Percentiles rank a stretch among this genome's conserved stretches.
These are phyloP conservation scores for Leptographium radiaticola DNA, from an alignment of 2,329 filamentous ascomycete species.

Conservation along the genomic window DNA sequence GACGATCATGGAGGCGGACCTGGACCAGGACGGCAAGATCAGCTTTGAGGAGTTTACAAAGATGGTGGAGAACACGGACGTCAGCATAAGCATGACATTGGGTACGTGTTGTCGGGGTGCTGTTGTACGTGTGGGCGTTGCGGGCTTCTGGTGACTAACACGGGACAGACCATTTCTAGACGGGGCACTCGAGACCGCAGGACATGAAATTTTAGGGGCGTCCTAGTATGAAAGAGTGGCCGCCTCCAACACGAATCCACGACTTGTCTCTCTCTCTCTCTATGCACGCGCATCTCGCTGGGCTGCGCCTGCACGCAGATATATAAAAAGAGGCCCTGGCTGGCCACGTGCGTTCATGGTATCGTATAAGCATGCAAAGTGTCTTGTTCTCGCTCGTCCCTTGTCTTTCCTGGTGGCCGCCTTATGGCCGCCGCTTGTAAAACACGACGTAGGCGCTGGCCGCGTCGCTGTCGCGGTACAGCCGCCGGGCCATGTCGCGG, in stretches of 20 bases:
- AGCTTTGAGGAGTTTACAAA: constrained; percentile 98
- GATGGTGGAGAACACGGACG: constrained; percentile 93
- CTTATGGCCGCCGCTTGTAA: constrained; percentile 9
- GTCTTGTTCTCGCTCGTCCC: neutral
- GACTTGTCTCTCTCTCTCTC: too few relatives aligned
- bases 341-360: neutral
- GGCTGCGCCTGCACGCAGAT: too few relatives aligned
- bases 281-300: too few relatives aligned
- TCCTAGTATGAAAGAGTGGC: too few relatives aligned
- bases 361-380: neutral
- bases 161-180: neutral
- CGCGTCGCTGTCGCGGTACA: constrained; percentile 10
- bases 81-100: constrained; percentile 63
- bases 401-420: neutral
- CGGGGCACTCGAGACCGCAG: neutral
- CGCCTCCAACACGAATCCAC: too few relatives aligned
- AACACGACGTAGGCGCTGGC: constrained; percentile 14
- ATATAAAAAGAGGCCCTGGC: neutral
- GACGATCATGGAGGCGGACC: constrained; percentile 98
- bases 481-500: constrained; percentile 11
- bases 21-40: constrained; percentile 93
- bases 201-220: too few relatives aligned
- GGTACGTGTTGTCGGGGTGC: constrained; percentile 24
- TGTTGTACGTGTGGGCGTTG: neutral
- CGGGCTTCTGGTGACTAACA: neutral